Conservation (phyloP, 2,329 filamentous ascomycete genomes). For the Fusarium sp. region DNA sequence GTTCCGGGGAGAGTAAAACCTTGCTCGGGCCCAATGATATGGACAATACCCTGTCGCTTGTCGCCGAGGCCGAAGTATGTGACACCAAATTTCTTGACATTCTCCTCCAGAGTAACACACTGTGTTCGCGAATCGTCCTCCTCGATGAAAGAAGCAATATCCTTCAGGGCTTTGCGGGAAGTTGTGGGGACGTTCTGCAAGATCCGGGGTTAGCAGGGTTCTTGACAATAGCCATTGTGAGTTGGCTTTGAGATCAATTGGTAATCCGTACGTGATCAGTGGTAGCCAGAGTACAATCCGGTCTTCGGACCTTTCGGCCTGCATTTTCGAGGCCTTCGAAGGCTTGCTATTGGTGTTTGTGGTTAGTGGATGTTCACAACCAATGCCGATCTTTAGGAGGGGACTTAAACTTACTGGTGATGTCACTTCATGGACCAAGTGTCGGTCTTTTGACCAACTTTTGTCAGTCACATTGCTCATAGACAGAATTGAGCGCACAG, state of each 20-base stretch:
- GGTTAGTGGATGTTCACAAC: conserved; percentile 31
- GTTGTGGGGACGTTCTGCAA: conserved; percentile 90
- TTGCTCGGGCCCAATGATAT: conserved; percentile 98
- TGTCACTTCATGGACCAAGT: conserved; percentile 98
- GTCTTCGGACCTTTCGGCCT: conserved; percentile 85
- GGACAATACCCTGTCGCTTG: conserved; percentile 97
- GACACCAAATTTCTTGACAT: conserved; percentile 95
- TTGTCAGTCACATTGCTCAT: conserved; percentile 23
- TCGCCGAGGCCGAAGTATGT: conserved; percentile 98
- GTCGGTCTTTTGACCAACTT: conserved; percentile 72
- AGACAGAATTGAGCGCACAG: background rate
- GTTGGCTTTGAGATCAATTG: background rate
- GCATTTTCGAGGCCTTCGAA: conserved; percentile 96
- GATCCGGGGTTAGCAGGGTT: conserved; percentile 31
- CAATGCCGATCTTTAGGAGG: conserved; percentile 11
- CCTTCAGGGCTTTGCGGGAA: conserved; percentile 92
- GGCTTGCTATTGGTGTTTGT: conserved; percentile 75
- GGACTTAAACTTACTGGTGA: conserved; percentile 76
- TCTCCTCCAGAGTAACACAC: conserved; percentile 95
- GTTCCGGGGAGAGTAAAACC: conserved; percentile 98
- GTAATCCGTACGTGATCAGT: conserved; percentile 85
- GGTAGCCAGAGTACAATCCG: conserved; percentile 96
- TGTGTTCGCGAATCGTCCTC: conserved; percentile 94
- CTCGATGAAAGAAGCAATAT: conserved; percentile 92
- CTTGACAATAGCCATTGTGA: background rate